Base-by-base conservation (phyloP, 2,329 filamentous ascomycete species). In the Aspergillus uvarum region DNA sequence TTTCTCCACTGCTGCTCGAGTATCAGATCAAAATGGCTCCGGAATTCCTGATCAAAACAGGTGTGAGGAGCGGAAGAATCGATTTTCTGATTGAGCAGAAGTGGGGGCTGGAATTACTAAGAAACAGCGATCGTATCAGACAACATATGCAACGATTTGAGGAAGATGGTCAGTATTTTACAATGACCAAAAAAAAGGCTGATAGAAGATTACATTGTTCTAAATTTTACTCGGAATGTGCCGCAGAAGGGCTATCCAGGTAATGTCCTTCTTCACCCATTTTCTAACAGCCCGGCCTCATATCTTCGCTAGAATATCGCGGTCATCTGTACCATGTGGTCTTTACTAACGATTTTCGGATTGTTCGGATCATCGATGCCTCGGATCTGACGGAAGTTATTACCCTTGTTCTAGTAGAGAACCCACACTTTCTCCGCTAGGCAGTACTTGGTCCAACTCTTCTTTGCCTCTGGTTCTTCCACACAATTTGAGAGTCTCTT, bases 31-130 rank as follows among this genome's bases (percentile, higher is more conserved):
- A 29, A 29, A 29, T 65, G 51, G 61, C 63, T 54, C 61, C 63
- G 19, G 63, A 63, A 44, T 63, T 57, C 47, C 42, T 59, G 16
- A 60, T 65, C 31, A 38, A 29, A 29, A 10, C 61, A n/a, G 61
- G 51, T 22, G 52, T 54, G 35, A 61, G 63, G 19, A 52, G 54
- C 54, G 61, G 59, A 6, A 61, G 53, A 26, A 56, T 61, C 58
- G 61, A 61, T 53, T 65, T 65, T 29, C 51, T 58, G 51, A 26
- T 63, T 31, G n/a, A 54, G 29, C 44, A 50, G 44, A 62, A 60
- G 29, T 58, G 59, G 57, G 63, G 59, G n/a, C 16, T 63, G 14
- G 59, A 63, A 29, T 56, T 63, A 12, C 55, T 60, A n/a, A 56
- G 56, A 63, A 57, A 63, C 29, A 31, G 42, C 52, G 56, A 62